Evolutionary conservation across 1,139 yeast species (phyloP), one percentile per base, ranked within the genome.

Genomic region (Zygoascus sp.): DNA sequence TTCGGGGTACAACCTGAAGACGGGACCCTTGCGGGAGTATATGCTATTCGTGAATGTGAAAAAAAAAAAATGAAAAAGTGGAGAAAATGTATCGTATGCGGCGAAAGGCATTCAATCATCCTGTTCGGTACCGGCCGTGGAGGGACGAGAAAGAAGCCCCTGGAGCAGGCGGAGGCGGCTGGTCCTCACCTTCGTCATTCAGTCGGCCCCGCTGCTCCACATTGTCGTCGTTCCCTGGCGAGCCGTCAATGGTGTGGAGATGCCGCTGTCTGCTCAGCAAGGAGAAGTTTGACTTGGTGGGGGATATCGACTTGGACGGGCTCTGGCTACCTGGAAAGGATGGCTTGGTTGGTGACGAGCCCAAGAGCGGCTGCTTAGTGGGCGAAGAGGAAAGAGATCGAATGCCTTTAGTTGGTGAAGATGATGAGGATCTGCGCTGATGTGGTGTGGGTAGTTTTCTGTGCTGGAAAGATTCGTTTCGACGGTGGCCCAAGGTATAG

Each of bases 111-210:
- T 2, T 30, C 34, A 3, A 16, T 30, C 17, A 30, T 3, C 17
- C 34, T 13, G 34, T 30, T n/a, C 34, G 34, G 34, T 30, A 30
- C 34, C 34, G 34, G 13, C 34, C 13, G 35, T 57, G 58, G 27
- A 58, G 47, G 2, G 59, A 58, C 1, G 61, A 57, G 38, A 58
- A 58, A 2, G 61, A 58, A 2, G 54, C 50, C 2, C 61, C 61
- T 2, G 62, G 59, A 16, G n/a, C 17, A 40, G 20, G 17, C 5
- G 16, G 59, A 16, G n/a, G 16, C 39, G 20, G 17, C 5, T 19
- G 22, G 3, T 36, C 28, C 19, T 10, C n/a, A 9, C 32, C 7
- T 11, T 34, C 38, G 11, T 34, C 38, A 19, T 10, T 16, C n/a
- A 17, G 23, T 10, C 25, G 25, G 10, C 38, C 25, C 21, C 17